Evolutionary conservation across 2,329 filamentous ascomycete species (phyloP), one percentile per base, ranked within the genome.

Genomic region (Ceratocystis colombiana): DNA sequence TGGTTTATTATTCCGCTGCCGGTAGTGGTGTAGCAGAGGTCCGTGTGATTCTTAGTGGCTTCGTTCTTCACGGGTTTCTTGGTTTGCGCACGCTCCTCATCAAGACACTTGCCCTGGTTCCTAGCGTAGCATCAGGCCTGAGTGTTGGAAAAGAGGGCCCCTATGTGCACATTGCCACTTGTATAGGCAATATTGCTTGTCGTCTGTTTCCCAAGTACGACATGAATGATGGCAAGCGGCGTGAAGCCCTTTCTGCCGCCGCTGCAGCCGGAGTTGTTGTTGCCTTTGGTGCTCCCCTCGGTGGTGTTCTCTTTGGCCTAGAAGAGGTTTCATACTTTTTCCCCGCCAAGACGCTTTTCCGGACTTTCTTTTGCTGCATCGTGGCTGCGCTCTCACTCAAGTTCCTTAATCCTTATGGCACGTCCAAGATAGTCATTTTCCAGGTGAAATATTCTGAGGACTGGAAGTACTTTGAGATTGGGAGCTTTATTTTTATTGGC

Each of bases 311-410:
- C 2, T 97, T 97, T 75, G 91, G 90, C 44, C 76, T 97, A 37
- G 94, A 99, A 76, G 94, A 97, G 80, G 92, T 97, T 69, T 85
- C 89, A 71, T 97, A 97, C 75, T 97, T 97, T 76, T 97, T 97
- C 74, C 93, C 94, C 0, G 90, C 93, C 5, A 97, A 99, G 77
- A 97, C 93, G 0, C 82, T 99, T 7, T 99, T 99, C 78, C 82
- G 94, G 64, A 97, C 94, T 0, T 99, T 99, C 76, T 97, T 97
- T 76, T 97, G 93, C 78, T 97, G 93, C 75, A 97, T 97, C 71
- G 87, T 88, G 41, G 92, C 94, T 1, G 91, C 94, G 0, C 77
- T 99, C 44, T 93, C 92, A 1, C 79, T 99, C 71, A 96, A 96
- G 72, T 96, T 96, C 70, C 79, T 97, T 46, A 95, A 99, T 71